A percentile compares a stretch with the other conserved stretches of the same genome.
Evolutionary conservation across 202 grass and related monocot genomes (phyloP).

Genomic region (Panicum virgatum): DNA sequence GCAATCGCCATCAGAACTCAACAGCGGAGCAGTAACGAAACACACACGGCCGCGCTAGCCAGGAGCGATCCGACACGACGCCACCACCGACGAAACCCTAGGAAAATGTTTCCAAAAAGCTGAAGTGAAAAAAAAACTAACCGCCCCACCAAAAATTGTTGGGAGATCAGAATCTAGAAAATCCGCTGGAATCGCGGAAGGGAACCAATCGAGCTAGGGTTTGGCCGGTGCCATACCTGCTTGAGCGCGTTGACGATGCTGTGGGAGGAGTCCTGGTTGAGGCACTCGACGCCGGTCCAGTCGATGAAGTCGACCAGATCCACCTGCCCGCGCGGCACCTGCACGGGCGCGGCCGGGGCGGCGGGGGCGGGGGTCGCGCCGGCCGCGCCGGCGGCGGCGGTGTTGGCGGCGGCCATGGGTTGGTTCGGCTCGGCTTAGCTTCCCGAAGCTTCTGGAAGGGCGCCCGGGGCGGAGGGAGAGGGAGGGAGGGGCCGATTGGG

Average conservation of each 20-base stretch:
- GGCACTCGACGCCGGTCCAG: conserved; percentile 97
- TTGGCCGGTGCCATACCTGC: conserved; percentile 44
- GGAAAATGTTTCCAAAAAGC: neutral
- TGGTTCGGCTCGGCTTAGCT: conserved; percentile 23
- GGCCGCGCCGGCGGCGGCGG: neutral
- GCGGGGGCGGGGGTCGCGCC: neutral
- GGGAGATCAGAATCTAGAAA: neutral
- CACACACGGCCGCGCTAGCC: neutral
- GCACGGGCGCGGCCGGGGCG: conserved; percentile 18
- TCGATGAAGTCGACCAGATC: conserved; percentile 98
- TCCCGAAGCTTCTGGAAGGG: conserved; percentile 50
- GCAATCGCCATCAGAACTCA: neutral
- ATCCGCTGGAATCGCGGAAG: neutral
- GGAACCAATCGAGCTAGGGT: conserved; percentile 14
- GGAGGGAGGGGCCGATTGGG: no score
- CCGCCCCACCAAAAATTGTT: neutral
- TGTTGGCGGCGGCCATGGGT: conserved; percentile 23
- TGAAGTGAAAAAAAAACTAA: neutral
- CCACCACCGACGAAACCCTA: conserved; percentile 38
- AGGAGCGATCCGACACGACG: neutral
- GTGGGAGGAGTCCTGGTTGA: conserved; percentile 85
- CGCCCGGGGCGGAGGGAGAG: neutral
- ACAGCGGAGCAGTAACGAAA: neutral
- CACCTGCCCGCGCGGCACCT: conserved; percentile 63
- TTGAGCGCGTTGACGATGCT: conserved; percentile 73